Evolutionary conservation across 176 grass and related monocot genomes (phyloP).

Genomic region (Ensete glaucum): DNA sequence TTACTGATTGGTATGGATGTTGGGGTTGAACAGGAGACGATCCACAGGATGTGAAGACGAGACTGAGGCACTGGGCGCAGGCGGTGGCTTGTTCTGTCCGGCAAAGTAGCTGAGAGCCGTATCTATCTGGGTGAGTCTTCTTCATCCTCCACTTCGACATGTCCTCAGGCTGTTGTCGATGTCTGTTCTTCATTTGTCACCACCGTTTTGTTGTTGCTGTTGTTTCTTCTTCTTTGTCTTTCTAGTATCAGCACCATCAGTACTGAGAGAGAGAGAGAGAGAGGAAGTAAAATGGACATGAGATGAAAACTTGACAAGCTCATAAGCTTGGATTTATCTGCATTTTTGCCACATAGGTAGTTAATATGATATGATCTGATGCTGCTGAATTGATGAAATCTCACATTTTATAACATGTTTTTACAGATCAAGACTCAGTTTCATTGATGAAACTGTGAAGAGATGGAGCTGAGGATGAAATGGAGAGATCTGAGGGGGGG

Average conservation of each 20-base stretch:
- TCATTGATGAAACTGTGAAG: too few species aligned
- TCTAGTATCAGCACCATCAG: not conserved
- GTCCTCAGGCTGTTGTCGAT: not conserved
- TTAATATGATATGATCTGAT: too few species aligned
- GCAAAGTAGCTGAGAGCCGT: not conserved
- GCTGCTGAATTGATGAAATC: too few species aligned
- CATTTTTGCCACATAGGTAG: too few species aligned
- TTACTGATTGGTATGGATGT: not conserved
- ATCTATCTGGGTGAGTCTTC: not conserved
- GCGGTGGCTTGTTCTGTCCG: slow-evolving; percentile 2
- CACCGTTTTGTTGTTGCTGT: not conserved
- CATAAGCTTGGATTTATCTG: too few species aligned
- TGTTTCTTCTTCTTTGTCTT: not conserved
- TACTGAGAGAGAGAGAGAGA: not conserved
- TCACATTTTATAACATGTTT: too few species aligned
- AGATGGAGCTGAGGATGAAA: too few species aligned
- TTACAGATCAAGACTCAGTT: too few species aligned
- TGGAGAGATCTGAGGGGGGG: too few species aligned
- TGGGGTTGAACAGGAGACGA: not conserved
- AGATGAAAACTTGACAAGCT: not conserved
- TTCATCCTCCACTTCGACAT: not conserved
- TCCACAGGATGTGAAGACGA: slow-evolving; percentile 4
- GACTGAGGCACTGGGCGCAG: slow-evolving; percentile 8
- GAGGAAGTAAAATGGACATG: not conserved
- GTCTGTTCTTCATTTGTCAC: not conserved